These are phyloP conservation scores for Hypocreales sp. DNA, from an alignment of 2,329 filamentous ascomycete species.

Conservation along the genomic window DNA sequence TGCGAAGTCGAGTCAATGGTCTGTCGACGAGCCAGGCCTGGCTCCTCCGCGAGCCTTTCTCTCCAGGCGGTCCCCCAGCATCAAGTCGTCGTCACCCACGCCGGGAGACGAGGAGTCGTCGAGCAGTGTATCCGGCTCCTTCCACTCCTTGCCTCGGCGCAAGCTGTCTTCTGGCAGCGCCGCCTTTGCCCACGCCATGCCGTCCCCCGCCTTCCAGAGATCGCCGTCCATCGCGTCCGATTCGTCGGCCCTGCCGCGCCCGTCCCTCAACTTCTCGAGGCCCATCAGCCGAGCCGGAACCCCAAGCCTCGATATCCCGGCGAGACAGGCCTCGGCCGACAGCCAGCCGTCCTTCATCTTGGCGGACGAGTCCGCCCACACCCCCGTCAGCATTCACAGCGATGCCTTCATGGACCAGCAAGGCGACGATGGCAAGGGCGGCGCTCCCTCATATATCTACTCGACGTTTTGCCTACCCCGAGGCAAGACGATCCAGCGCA, in stretches of 20 bases:
- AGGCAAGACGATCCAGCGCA: slow-evolving; percentile 62
- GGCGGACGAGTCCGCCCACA: slow-evolving; percentile 49
- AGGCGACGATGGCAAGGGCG: slow-evolving; percentile 28
- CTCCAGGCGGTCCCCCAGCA: slow-evolving; percentile 40
- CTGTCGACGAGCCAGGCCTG: slow-evolving; percentile 34
- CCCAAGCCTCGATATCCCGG: slow-evolving; percentile 39
- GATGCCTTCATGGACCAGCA: slow-evolving; percentile 46
- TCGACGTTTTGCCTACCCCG: slow-evolving; percentile 73
- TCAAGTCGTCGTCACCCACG: slow-evolving; percentile 47
- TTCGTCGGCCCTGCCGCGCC: slow-evolving; percentile 54
- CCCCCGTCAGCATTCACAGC: slow-evolving; percentile 57
- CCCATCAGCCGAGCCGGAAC: slow-evolving; percentile 64
- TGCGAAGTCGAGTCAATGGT: slow-evolving; percentile 26
- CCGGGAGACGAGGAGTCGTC: slow-evolving; percentile 57
- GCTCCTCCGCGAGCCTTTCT: slow-evolving; percentile 34
- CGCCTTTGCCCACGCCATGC: slow-evolving; percentile 23
- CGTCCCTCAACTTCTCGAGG: slow-evolving; percentile 86
- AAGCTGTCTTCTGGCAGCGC: slow-evolving; percentile 62
- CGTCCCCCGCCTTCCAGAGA: slow-evolving; percentile 51
- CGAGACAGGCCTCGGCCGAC: slow-evolving; percentile 48
- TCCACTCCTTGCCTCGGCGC: slow-evolving; percentile 51
- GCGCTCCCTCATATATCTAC: slow-evolving; percentile 67
- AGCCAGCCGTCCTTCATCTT: slow-evolving; percentile 50
- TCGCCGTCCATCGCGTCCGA: slow-evolving; percentile 81
- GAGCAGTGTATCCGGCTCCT: slow-evolving; percentile 33